A percentile compares a stretch with the other conserved stretches of the same genome.
Evolutionary conservation across 1,284 basidiomycete species (phyloP).

Genomic region (Apiotrichum laibachii): DNA sequence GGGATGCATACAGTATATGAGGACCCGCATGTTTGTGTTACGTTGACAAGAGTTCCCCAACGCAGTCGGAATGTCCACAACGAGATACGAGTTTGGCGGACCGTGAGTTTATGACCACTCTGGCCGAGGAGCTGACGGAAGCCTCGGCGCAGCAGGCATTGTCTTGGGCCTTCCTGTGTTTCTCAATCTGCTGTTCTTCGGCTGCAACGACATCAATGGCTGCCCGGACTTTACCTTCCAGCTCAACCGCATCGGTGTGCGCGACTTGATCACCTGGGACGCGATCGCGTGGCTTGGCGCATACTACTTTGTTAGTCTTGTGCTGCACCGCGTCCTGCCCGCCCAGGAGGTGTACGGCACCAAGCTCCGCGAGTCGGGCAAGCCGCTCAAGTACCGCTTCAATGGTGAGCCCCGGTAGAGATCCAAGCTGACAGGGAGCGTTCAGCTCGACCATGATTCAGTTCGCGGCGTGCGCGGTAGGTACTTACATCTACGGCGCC

Average conservation of each 20-base stretch:
- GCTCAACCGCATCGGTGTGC: conserved; percentile 3
- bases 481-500: conserved; percentile 6
- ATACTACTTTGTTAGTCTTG: conserved; percentile 8
- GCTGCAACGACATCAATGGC: conserved; percentile 10
- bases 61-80: too few species aligned
- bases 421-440: background rate
- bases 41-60: too few species aligned
- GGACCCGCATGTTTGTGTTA: too few species aligned
- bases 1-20: too few species aligned
- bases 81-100: conserved; percentile 10
- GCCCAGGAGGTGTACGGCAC: conserved; percentile 6
- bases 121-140: background rate
- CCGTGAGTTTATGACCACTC: background rate
- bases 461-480: conserved; percentile 5
- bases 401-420: background rate
- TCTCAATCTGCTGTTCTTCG: conserved; percentile 8
- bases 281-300: conserved; percentile 1
- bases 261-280: conserved; percentile 9
- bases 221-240: conserved; percentile 2
- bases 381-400: conserved; percentile 12
- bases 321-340: conserved; percentile 10
- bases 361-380: conserved; percentile 13
- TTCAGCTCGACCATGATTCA: conserved; percentile 6
- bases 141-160: conserved; percentile 6
- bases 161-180: conserved; percentile 6